phyloP scores from a whole-genome alignment of 2,329 filamentous ascomycete genomes.

The Tolypocladium capitatum region DNA sequence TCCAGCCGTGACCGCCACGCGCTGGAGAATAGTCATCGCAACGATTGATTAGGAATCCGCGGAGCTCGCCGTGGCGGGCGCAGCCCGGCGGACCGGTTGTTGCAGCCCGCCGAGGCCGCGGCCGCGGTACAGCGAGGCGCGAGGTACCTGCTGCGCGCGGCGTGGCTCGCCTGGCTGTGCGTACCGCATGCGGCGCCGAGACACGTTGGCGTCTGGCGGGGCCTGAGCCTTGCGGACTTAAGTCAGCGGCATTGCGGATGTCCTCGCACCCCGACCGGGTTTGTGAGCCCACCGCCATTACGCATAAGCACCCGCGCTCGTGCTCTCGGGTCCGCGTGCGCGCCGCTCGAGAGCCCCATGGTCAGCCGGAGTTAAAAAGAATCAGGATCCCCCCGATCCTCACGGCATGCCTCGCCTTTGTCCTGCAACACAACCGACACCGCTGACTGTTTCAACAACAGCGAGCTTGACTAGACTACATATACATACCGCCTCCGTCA shows the following conservation, averaged over 20 bases:
- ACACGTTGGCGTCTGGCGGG: too few relatives aligned
- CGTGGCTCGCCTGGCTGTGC: background rate
- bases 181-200: conserved; percentile 5
- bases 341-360: too few relatives aligned
- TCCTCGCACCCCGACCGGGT: background rate
- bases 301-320: background rate
- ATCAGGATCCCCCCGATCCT: conserved; percentile 7
- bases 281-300: background rate
- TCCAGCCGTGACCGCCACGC: background rate
- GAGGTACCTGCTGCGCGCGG: conserved; percentile 2
- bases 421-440: too few relatives aligned
- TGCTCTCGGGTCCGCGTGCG: conserved; percentile 17
- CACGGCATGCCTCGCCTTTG: background rate
- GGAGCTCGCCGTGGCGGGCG: too few relatives aligned
- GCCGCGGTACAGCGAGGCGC: conserved; percentile 1
- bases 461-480: background rate
- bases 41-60: conserved; percentile 1
- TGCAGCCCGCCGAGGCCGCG: background rate
- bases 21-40: background rate
- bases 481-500: conserved; percentile 7
- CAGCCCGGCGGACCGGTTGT: background rate
- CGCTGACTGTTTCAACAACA: background rate
- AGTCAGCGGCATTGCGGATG: conserved; percentile 8
- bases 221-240: too few relatives aligned
- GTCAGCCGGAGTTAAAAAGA: too few relatives aligned